phyloP scores from a whole-genome alignment of 1,284 basidiomycete species.

The Moniliophthora roreri region DNA sequence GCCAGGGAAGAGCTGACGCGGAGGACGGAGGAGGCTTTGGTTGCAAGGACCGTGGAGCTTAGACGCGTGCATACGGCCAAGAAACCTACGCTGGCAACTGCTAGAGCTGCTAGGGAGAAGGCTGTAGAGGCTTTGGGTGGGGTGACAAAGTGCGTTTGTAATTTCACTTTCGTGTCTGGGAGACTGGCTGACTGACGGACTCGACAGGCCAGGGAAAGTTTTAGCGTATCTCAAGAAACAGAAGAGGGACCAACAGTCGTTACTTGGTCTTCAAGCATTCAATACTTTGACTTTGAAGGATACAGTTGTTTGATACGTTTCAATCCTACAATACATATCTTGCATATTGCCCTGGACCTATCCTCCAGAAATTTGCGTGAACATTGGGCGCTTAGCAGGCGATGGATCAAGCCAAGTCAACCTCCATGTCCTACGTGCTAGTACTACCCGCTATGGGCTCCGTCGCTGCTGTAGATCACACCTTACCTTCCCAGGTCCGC shows the following conservation, averaged over 20 bases:
- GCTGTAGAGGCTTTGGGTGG: constrained; percentile 10
- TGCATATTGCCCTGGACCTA: too few species aligned
- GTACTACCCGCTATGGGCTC: too few species aligned
- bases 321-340: too few species aligned
- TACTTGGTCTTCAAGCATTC: too few species aligned
- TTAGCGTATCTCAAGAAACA: too few species aligned
- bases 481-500: too few species aligned
- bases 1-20: neutral
- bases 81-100: constrained; percentile 8
- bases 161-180: neutral
- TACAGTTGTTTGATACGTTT: constrained; percentile 8
- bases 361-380: too few species aligned
- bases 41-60: constrained; percentile 4
- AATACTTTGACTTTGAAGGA: constrained; percentile 19
- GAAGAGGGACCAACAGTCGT: too few species aligned
- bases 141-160: constrained; percentile 4
- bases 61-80: neutral
- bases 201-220: neutral
- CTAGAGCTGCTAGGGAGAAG: constrained; percentile 6
- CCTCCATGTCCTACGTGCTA: too few species aligned
- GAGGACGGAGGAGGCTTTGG: neutral
- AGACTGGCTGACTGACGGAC: neutral
- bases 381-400: too few species aligned
- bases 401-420: too few species aligned
- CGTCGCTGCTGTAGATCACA: too few species aligned